Evolutionary conservation across 352 stramenopile species (phyloP), one percentile per base, ranked within the genome.

Genomic region (Peronospora destructor): DNA sequence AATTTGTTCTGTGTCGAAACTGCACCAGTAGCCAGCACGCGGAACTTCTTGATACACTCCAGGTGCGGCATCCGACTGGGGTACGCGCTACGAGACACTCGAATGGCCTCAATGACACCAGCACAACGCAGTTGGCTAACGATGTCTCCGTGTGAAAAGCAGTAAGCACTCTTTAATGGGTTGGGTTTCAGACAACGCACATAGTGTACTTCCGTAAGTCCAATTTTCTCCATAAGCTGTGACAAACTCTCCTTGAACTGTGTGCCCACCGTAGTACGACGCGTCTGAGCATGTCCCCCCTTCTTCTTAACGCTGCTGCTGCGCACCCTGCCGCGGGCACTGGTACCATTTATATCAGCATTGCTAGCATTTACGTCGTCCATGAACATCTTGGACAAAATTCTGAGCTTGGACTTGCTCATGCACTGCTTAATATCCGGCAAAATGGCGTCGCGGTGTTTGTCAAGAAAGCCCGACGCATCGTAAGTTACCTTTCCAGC

Each of bases 111-210:
- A 46, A 94, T 88, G 21, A 94, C 84, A 49, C 84, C 84, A 0
- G 81, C 84, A 37, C 83, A 94, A 7, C 84, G 79, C 35, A 93
- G 52, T 47, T 94, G 84, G 39, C 76, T 87, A 16, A 94, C 83
- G 21, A 94, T 84, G 6, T 87, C 77, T 14, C 53, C 48, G 39
- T 91, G 82, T 4, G 74, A 65, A 42, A 88, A 91, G 36, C 71
- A 83, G 34, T 82, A 53, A 5, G 75, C 75, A 35, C 76, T 88
- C 59, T 93, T 93, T 6, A 84, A 43, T 3, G 61, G 43, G 40
- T 94, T 94, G 13, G 84, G 84, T 52, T 94, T 94, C 29, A 94
- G 40, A 56, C 84, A 94, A 6, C 84, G 82, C 26, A 94, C 83
- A 23, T 94, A 94, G 45, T 94, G 83, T 0, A 92, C 81, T 33